Base-by-base conservation (phyloP, 148 eudicot species). In the Mesembryanthemum crystallinum region DNA sequence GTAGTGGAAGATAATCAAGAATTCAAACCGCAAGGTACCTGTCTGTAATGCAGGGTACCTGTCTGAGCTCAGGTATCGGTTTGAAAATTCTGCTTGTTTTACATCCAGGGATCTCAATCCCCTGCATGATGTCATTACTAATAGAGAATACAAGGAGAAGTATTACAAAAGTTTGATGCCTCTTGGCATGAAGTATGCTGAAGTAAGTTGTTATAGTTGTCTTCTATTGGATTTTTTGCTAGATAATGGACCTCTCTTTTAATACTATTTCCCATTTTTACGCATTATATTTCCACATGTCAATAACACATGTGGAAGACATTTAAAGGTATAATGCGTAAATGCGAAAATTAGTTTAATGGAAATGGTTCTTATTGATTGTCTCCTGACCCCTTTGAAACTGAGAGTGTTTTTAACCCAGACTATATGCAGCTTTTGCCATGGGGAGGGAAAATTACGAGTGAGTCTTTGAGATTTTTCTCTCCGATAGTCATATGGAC, bases 401-500 rank as follows among this genome's bases (percentile, higher is more conserved):
- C 28, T 72, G 69, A 76, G 81, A 73, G 62, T 77, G 83, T 81
- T 82, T 79, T 69, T 86, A 80, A 84, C 86, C 78, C 83, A 83
- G 88, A 82, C 79, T 80, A 81, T 84, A 55, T 90, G 93, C 91
- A 94, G 98, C 88, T 87, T 88, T 89, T 95, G 63, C 97, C 97
- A 33, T 95, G 98, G 98, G 98, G 98, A 79, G 98, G 98, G 83
- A 89, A 89, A 82, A 75, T 95, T 67, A 95, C 98, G 0, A 82
- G 92, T 69, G 98, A 95, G 73, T 95, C 97, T 21, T 64, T 95
- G 86, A 87, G 80, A 82, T 95, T 95, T 78, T 95, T 95, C 89
- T 95, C 98, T 33, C 99, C 99, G 18, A 88, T 95, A 64, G 91
- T 92, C 24, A 87, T 95, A 77, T 95, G 99, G 99, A 92, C 90